Evolutionary conservation across 108 stramenopile species (phyloP).

Genomic region (Stephanodiscus minutulus): DNA sequence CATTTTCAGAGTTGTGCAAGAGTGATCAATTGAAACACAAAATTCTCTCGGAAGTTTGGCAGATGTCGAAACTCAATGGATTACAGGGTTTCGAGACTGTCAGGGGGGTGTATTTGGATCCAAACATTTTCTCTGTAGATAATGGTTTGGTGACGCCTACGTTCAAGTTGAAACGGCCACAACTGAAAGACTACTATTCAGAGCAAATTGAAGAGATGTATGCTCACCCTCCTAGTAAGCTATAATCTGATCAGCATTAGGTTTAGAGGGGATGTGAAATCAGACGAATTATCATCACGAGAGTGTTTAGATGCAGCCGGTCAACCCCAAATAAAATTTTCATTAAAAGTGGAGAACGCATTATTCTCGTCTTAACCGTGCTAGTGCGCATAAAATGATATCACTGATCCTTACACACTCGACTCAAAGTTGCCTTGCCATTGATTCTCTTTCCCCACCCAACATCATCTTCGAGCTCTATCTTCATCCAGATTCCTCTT

Average conservation of each 20-base stretch:
- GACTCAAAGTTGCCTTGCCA: too few relatives aligned
- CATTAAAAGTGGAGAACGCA: too few relatives aligned
- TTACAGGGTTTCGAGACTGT: slow-evolving; percentile 93
- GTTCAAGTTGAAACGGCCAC: slow-evolving; percentile 92
- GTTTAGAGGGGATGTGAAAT: too few relatives aligned
- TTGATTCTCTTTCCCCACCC: too few relatives aligned
- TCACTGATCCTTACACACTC: too few relatives aligned
- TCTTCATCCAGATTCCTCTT: too few relatives aligned
- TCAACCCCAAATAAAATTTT: too few relatives aligned
- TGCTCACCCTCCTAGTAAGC: slow-evolving; percentile 59
- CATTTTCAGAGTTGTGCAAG: slow-evolving; percentile 80
- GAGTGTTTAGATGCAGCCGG: too few relatives aligned
- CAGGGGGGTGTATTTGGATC: slow-evolving; percentile 79
- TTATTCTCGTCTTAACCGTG: too few relatives aligned
- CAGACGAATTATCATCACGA: too few relatives aligned
- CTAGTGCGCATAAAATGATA: too few relatives aligned
- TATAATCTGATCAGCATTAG: neutral
- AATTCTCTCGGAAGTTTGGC: slow-evolving; percentile 69
- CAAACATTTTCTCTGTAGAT: slow-evolving; percentile 74
- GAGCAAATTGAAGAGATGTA: slow-evolving; percentile 88
- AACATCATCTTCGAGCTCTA: too few relatives aligned
- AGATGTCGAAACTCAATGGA: slow-evolving; percentile 66
- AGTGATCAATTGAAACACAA: slow-evolving; percentile 54
- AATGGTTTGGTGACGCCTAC: slow-evolving; percentile 94
- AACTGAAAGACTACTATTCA: slow-evolving; percentile 77